Percentiles rank a stretch among this genome's conserved stretches.
phyloP scores from a whole-genome alignment of 352 stramenopile genomes.

The Globisporangium uncinulatum region DNA sequence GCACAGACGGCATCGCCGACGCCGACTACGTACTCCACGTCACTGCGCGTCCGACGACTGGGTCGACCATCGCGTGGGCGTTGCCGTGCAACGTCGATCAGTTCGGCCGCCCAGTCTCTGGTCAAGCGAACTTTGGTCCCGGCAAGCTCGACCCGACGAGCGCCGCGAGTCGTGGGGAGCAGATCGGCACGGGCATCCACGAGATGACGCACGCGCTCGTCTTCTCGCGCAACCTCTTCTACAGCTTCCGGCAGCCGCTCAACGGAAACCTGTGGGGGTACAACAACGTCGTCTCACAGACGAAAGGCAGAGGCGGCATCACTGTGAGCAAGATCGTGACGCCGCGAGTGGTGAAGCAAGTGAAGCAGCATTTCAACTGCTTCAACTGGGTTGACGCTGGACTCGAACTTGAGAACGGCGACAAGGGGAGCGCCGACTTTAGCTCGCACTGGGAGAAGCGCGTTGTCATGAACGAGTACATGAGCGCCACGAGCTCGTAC shows the following conservation, averaged over 20 bases:
- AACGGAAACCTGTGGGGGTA: conserved; percentile 59
- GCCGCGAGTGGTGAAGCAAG: conserved; percentile 52
- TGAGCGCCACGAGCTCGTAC: conserved; percentile 72
- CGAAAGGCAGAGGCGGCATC: conserved; percentile 33
- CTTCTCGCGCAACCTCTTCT: conserved; percentile 60
- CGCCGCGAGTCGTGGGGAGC: conserved; percentile 38
- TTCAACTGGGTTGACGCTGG: conserved; percentile 56
- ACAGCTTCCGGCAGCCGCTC: conserved; percentile 51
- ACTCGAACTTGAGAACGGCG: conserved; percentile 69
- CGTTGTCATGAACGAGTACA: conserved; percentile 78
- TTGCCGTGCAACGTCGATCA: conserved; percentile 79
- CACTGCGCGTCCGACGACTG: conserved; percentile 61
- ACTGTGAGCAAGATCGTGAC: conserved; percentile 73
- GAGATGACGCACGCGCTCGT: conserved; percentile 83
- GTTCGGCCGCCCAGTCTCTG: conserved; percentile 68
- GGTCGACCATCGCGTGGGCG: conserved; percentile 70
- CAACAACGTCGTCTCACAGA: conserved; percentile 56
- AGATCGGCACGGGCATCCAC: conserved; percentile 71
- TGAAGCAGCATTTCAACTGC: conserved; percentile 76
- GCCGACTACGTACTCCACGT: conserved; percentile 79
- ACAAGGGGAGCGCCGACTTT: conserved; percentile 47
- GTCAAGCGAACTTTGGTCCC: conserved; percentile 79
- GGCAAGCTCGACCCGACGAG: conserved; percentile 41
- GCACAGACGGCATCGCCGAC: conserved; percentile 43
- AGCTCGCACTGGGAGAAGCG: conserved; percentile 85